Evolutionary conservation across 371 early-diverging fungal genomes (phyloP), one percentile per base, ranked within the genome.

Genomic region (Dinochytrium kinnereticum): DNA sequence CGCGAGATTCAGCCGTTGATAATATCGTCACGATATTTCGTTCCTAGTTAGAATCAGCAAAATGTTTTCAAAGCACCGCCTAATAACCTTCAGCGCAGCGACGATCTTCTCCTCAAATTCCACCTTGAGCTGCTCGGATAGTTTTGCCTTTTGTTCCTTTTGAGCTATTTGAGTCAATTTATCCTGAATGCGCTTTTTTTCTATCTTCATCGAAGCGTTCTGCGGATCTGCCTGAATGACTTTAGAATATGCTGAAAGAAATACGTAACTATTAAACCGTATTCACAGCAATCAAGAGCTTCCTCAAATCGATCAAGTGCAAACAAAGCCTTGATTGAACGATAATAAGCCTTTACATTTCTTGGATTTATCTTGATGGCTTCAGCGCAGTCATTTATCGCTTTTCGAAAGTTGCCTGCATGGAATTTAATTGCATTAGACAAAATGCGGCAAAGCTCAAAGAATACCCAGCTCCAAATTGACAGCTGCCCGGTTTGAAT

Each of bases 401-500:
- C 95, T 70, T 85, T 88, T 10, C 97, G 90, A 78, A 89, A 95
- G 83, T 97, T 97, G 33, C 85, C 92, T 84, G 40, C 51, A 38
- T 51, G 73, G 13, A n/a, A n/a, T n/a, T n/a, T n/a, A n/a, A n/a
- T n/a, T n/a, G n/a, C n/a, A n/a, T n/a, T n/a, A n/a, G n/a, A n/a
- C n/a, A n/a, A n/a, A n/a, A n/a, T n/a, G n/a, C n/a, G 30, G 7
- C 2, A 61, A 33, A 34, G 17, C 36, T 61, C 61, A 66, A 26
- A 24, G 17, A 21, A 66, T 66, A 90, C 95, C 82, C 44, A 97
- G 87, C 76, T 96, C 94, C 19, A 98, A 77, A 74, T 98, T 94
- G 37, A 92, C 94, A 0, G 97, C 97, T 0, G 99, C 99, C 24
- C 99, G 83, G 81, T 98, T 98, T 5, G 88, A 87, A 73, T 90